These are phyloP conservation scores for Bruguiera parviflora DNA, from an alignment of 345 rosid species.

Conservation along the genomic window DNA sequence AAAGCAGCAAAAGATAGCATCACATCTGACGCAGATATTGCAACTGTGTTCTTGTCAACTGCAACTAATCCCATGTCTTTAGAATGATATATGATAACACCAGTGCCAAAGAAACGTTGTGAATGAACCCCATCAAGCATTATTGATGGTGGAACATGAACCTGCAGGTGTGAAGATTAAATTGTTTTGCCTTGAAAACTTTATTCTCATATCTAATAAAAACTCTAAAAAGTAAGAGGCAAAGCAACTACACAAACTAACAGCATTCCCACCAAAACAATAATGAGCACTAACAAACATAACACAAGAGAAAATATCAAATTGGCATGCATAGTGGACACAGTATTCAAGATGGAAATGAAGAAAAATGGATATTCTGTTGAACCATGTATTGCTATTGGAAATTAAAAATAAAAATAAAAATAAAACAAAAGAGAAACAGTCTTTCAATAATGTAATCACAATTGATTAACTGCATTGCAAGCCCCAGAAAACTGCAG, in stretches of 20 bases:
- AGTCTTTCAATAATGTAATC: background rate
- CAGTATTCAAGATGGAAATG: background rate
- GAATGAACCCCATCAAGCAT: conserved; percentile 92
- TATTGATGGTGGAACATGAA: conserved; percentile 89
- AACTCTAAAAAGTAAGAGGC: background rate
- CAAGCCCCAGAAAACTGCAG: background rate
- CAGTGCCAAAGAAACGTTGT: conserved; percentile 80
- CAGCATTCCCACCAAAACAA: background rate
- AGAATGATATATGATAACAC: conserved; percentile 86
- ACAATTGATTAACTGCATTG: background rate
- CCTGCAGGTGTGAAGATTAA: conserved; percentile 42
- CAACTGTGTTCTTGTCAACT: conserved; percentile 88
- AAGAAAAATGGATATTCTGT: background rate
- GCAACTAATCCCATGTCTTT: conserved; percentile 81
- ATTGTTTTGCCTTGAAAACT: background rate
- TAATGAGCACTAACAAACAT: background rate
- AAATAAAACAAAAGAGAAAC: background rate
- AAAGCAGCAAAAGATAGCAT: conserved; percentile 94
- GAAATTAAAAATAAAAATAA: background rate
- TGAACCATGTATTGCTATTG: background rate
- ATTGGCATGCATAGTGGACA: background rate
- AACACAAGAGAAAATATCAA: background rate
- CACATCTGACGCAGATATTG: conserved; percentile 82
- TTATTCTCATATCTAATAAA: background rate
- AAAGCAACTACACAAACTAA: background rate